phyloP scores from a whole-genome alignment of 371 early-diverging fungal genomes.

The Syncephalastrum monosporum region DNA sequence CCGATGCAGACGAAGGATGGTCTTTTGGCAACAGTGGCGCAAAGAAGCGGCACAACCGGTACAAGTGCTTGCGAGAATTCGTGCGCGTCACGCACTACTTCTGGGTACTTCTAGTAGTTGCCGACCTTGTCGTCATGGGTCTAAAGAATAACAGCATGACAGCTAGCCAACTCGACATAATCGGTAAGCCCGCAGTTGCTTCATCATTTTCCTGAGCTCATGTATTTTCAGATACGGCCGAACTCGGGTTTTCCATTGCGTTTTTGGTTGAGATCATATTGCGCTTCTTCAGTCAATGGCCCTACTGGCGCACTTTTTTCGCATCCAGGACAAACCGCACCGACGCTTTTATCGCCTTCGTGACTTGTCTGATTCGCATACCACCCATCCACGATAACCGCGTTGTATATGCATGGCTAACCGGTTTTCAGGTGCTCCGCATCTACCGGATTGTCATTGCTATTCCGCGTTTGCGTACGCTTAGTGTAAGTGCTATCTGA shows the following conservation, averaged over 20 bases:
- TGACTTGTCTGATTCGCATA: slow-evolving; percentile 55
- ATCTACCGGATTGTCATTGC: slow-evolving; percentile 60
- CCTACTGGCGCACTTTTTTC: slow-evolving; percentile 44
- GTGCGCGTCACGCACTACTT: slow-evolving; percentile 40
- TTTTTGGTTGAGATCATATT: slow-evolving; percentile 58
- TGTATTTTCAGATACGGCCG: slow-evolving; percentile 31
- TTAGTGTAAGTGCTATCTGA: slow-evolving; percentile 42
- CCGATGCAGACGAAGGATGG: slow-evolving; percentile 48
- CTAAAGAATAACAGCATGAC: slow-evolving; percentile 46
- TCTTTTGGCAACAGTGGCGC: slow-evolving; percentile 22
- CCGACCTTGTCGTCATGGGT: slow-evolving; percentile 56
- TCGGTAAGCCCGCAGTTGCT: slow-evolving; percentile 23
- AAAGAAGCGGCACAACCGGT: slow-evolving; percentile 16
- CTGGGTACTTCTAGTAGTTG: slow-evolving; percentile 51
- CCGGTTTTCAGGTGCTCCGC: slow-evolving; percentile 63
- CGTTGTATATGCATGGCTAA: slow-evolving; percentile 55
- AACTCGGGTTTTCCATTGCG: slow-evolving; percentile 51
- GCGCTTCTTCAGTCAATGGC: slow-evolving; percentile 40
- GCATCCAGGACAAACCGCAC: slow-evolving; percentile 43
- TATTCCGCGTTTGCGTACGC: slow-evolving; percentile 50
- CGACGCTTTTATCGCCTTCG: slow-evolving; percentile 52
- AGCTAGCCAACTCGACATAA: slow-evolving; percentile 14
- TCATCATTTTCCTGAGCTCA: not conserved
- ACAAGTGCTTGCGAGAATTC: slow-evolving; percentile 14
- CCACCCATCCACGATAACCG: slow-evolving; percentile 42